A percentile compares a stretch with the other conserved stretches of the same genome.
Evolutionary conservation across 495 filamentous ascomycete species (phyloP).

Genomic region (Penicilliopsis zonata): DNA sequence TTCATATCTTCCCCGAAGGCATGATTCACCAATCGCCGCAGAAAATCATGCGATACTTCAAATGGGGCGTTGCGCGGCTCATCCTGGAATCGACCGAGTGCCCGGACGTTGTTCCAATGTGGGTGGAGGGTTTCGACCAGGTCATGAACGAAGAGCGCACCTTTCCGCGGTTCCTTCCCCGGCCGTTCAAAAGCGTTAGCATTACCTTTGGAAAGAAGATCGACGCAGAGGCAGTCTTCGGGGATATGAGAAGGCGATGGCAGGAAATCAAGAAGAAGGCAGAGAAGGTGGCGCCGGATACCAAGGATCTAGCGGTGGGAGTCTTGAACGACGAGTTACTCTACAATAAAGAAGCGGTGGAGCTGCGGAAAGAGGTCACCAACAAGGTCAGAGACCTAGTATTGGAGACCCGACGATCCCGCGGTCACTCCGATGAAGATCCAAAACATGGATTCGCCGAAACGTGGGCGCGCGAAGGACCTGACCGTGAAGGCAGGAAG

Average conservation of each 20-base stretch:
- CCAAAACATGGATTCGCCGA: constrained; percentile 51
- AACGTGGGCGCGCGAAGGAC: constrained; percentile 47
- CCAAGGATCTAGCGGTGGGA: constrained; percentile 34
- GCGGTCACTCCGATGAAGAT: constrained; percentile 73
- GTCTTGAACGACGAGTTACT: constrained; percentile 59
- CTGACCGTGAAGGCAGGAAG: constrained; percentile 45
- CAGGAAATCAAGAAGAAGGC: constrained; percentile 40
- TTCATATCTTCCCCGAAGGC: constrained; percentile 94
- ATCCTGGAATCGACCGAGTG: constrained; percentile 77
- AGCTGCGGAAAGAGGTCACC: constrained; percentile 73
- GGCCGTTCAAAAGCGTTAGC: constrained; percentile 54
- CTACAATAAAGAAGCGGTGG: constrained; percentile 59
- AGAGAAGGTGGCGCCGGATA: constrained; percentile 18
- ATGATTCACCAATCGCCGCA: constrained; percentile 77
- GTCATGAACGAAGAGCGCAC: constrained; percentile 71
- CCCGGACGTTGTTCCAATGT: constrained; percentile 85
- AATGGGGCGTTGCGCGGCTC: constrained; percentile 84
- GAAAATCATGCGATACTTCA: constrained; percentile 86
- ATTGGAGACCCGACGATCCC: constrained; percentile 53
- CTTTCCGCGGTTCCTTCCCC: constrained; percentile 74
- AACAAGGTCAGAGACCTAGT: constrained; percentile 67
- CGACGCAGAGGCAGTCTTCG: constrained; percentile 36
- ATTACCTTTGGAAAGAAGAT: constrained; percentile 57
- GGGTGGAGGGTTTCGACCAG: constrained; percentile 74
- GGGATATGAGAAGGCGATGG: constrained; percentile 62